Percentiles rank a stretch among this genome's conserved stretches.
Evolutionary conservation across 352 stramenopile species (phyloP).

Genomic region (Pythium vanterpoolii): DNA sequence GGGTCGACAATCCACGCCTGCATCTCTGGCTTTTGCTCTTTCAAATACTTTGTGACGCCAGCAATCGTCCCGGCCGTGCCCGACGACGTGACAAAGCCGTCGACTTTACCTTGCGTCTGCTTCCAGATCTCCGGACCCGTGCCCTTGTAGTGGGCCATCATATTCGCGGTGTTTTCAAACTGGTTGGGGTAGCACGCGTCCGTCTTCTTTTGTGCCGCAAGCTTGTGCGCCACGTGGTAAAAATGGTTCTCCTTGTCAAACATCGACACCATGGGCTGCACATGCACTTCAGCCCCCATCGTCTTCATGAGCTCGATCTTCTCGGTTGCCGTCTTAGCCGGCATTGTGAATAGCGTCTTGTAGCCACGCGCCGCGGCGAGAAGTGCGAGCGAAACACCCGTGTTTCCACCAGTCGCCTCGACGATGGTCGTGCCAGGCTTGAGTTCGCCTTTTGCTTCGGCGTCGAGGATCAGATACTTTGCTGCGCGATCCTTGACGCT

Average conservation of each 20-base stretch:
- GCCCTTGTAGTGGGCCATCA: constrained; percentile 59
- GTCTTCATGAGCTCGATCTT: constrained; percentile 82
- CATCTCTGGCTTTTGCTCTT: constrained; percentile 65
- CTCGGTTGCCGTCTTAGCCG: constrained; percentile 57
- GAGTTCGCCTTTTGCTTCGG: constrained; percentile 84
- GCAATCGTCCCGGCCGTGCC: constrained; percentile 93
- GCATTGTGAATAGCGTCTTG: constrained; percentile 76
- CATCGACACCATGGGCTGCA: constrained; percentile 60
- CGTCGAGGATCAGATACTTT: constrained; percentile 91
- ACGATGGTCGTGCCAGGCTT: constrained; percentile 59
- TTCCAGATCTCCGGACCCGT: constrained; percentile 90
- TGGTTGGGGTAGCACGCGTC: constrained; percentile 59
- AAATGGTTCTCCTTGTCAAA: constrained; percentile 72
- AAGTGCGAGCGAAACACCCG: constrained; percentile 89
- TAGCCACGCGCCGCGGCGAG: constrained; percentile 86
- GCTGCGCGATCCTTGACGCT: constrained; percentile 94
- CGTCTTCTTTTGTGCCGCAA: constrained; percentile 30
- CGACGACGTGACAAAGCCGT: constrained; percentile 90
- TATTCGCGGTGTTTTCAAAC: constrained; percentile 81
- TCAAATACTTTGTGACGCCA: constrained; percentile 92
- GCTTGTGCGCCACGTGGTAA: constrained; percentile 64
- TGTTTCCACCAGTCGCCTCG: constrained; percentile 90
- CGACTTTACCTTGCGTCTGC: constrained; percentile 84
- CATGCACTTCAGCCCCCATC: constrained; percentile 61
- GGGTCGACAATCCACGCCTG: constrained; percentile 76